These are phyloP conservation scores for Gloeopeniophorella convolvens DNA, from an alignment of 768 basidiomycete genomes.

Conservation along the genomic window DNA sequence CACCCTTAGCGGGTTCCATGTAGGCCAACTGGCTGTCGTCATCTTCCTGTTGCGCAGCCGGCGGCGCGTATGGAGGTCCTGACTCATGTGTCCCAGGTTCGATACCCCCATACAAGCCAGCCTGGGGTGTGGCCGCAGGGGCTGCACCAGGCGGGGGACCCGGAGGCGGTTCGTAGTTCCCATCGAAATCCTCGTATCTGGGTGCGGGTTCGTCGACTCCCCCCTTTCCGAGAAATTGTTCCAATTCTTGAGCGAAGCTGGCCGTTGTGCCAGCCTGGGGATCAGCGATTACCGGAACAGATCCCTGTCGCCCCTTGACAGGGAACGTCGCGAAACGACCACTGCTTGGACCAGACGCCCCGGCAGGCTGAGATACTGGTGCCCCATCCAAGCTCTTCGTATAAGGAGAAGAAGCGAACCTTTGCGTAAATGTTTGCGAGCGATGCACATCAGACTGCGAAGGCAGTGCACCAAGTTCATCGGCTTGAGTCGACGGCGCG, in stretches of 20 bases:
- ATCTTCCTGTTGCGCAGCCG: constrained; percentile 17
- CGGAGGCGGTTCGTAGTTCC: constrained; percentile 31
- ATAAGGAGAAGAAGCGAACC: too few relatives aligned
- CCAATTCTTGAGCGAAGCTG: constrained; percentile 13
- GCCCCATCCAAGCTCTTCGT: too few relatives aligned
- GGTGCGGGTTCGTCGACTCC: constrained; percentile 32
- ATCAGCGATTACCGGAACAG: constrained; percentile 7
- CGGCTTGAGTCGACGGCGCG: neutral
- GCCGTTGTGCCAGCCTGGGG: constrained; percentile 14
- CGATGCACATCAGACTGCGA: neutral
- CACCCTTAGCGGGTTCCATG: constrained; percentile 16
- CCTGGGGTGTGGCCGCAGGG: constrained; percentile 24
- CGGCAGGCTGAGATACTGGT: constrained; percentile 2
- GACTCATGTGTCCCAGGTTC: constrained; percentile 1
- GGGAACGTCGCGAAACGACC: constrained; percentile 68
- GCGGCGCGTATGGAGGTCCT: constrained; percentile 7
- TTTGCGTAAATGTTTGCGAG: neutral
- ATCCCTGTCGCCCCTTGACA: constrained; percentile 33
- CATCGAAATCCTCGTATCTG: constrained; percentile 32
- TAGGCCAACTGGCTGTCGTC: constrained; percentile 28
- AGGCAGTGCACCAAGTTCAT: constrained; percentile 3
- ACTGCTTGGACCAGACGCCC: constrained; percentile 23
- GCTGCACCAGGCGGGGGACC: constrained; percentile 40
- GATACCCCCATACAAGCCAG: constrained; percentile 3
- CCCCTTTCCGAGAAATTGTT: neutral